Evolutionary conservation across 768 basidiomycete species (phyloP), one percentile per base, ranked within the genome.

Genomic region (Pleurotus pulmonarius): DNA sequence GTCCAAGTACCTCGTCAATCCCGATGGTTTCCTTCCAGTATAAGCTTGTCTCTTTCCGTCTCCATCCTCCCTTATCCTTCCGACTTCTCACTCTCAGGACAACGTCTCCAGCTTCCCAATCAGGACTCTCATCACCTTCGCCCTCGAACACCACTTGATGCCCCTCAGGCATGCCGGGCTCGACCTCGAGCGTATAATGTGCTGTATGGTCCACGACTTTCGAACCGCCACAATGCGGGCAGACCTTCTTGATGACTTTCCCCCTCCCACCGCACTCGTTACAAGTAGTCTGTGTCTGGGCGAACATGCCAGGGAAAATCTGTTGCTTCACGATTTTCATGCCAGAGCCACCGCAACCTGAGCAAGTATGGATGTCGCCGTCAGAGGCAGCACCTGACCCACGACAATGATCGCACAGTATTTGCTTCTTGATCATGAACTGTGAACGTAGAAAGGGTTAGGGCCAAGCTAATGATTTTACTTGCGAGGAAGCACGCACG

Each of bases 261-360:
- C 95, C 94, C 40, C 89, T 86, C 2, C 96, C 96, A 46, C 80
- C 77, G 66, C 96, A 98, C 40, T 90, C 85, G 55, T 85, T 86
- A 71, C 88, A 95, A 55, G 88, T 84, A 43, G 82, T 77, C 72
- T 95, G 92, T 11, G 85, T 85, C 69, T 95, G 92, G 0, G 92
- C 90, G 64, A 88, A 91, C 95, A 97, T 97, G 22, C 94, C 95
- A 2, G 95, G 94, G 79, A 96, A 95, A 59, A 99, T 91, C 74
- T 95, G 97, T 67, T 97, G 94, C 55, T 92, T 87, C 47, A 87
- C 82, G 20, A 97, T 69, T 65, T 90, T 88, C 53, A 96, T 80
- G 38, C 97, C 97, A 48, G 84, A 76, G 16, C 97, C 97, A 52
- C 83, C 80, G 66, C 97, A 99, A 9, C 82, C 81, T 3, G 82